Conservation (phyloP, 495 filamentous ascomycete species). For the Neurospora discreta region DNA sequence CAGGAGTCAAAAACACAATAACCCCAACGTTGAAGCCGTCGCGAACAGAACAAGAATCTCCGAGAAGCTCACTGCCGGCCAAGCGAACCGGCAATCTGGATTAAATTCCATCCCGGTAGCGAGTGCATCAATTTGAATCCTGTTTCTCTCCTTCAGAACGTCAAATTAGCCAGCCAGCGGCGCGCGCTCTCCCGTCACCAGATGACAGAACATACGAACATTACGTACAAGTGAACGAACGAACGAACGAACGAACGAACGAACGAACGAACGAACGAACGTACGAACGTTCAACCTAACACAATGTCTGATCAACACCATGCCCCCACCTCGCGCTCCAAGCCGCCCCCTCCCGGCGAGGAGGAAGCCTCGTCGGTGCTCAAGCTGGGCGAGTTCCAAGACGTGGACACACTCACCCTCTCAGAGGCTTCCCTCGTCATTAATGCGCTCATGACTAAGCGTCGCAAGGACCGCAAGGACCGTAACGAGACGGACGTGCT, state of each 20-base stretch:
- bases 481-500: constrained; percentile 63
- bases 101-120: background rate
- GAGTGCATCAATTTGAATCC: background rate
- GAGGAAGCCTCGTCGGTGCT: constrained; percentile 78
- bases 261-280: background rate
- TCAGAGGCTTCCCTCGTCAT: constrained; percentile 88
- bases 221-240: background rate
- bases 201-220: background rate
- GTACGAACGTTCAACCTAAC: background rate
- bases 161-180: background rate
- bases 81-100: background rate
- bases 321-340: constrained; percentile 55
- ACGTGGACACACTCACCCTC: constrained; percentile 76
- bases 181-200: background rate
- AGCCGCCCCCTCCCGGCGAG: constrained; percentile 62
- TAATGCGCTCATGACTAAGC: constrained; percentile 69
- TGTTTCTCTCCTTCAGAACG: background rate
- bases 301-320: constrained; percentile 21
- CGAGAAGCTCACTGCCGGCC: background rate
- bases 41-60: background rate
- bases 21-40: background rate
- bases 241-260: background rate
- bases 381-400: constrained; percentile 82
- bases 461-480: constrained; percentile 51
- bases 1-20: background rate